Evolutionary conservation across 2,329 filamentous ascomycete species (phyloP).

Genomic region (Davidsoniella virescens): DNA sequence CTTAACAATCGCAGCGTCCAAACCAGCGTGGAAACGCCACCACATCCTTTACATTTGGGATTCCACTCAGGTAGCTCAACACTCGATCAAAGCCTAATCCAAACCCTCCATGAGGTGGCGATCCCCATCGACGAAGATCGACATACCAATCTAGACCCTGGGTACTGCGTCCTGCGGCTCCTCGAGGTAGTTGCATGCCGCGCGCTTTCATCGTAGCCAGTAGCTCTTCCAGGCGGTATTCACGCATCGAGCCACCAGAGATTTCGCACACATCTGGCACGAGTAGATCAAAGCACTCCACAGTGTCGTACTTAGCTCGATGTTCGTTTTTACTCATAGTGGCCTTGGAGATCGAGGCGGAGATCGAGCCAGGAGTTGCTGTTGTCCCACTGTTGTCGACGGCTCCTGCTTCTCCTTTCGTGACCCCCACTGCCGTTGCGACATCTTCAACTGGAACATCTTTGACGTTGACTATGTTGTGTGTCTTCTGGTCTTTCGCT

Average conservation of each 20-base stretch:
- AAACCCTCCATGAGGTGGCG: conserved; percentile 79
- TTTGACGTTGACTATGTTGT: no score
- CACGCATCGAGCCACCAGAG: conserved; percentile 76
- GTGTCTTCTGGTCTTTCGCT: no score
- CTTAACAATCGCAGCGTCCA: conserved; percentile 43
- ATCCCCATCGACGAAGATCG: conserved; percentile 79
- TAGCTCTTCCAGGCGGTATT: conserved; percentile 55
- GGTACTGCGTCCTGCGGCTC: conserved; percentile 11
- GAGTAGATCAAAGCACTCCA: conserved; percentile 80
- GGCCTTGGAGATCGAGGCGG: neutral
- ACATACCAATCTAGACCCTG: conserved; percentile 61
- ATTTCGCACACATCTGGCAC: conserved; percentile 77
- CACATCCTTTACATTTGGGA: conserved; percentile 68
- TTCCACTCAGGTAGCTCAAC: conserved; percentile 66
- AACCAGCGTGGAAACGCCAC: conserved; percentile 70
- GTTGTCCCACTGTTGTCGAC: neutral
- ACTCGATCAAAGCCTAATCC: conserved; percentile 81
- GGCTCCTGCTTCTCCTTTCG: no score
- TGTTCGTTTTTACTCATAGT: neutral
- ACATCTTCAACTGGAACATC: no score
- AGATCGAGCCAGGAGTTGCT: neutral
- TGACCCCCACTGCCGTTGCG: neutral
- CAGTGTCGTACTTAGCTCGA: conserved; percentile 32
- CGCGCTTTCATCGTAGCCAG: conserved; percentile 54
- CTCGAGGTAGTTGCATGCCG: conserved; percentile 36